Evolutionary conservation across 257 asterid genomes (phyloP), one percentile per base, ranked within the genome.

Genomic region (Verbena officinalis): DNA sequence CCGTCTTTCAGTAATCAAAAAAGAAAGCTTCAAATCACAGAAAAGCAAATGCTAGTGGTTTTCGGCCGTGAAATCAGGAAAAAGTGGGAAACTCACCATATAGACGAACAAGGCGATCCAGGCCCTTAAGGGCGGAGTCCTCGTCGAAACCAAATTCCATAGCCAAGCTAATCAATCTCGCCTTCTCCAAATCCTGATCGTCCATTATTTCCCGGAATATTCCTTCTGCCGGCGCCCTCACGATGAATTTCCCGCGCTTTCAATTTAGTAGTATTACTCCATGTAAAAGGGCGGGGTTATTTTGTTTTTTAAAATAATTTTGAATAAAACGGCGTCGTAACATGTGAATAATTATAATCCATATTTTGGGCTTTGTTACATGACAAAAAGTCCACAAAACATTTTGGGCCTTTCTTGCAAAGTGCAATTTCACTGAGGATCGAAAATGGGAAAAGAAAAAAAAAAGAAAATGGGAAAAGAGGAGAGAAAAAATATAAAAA

Each of bases 101-200:
- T 12, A 90, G 92, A 15, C 83, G 68, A 70, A 86, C 72, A 45
- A 93, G 87, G 56, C 95, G 89, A 70, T 84, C 86, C 74, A 93
- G 77, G 68, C 96, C 80, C 72, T 69, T 76, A 11, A 21, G 70
- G 20, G 95, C 90, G 36, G 95, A 75, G 16, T 77, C 86, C 71
- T 81, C 87, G 13, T 90, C 95, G 64, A 93, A 93, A 30, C 99
- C 97, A 24, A 83, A 81, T 7, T 90, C 97, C 16, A 87, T 73
- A 69, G 99, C 96, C 73, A 90, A 77, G 80, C 95, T 90, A 27
- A 90, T 75, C 73, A 93, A 61, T 70, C 76, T 84, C 53, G 82
- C 75, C 74, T 84, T 90, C 73, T 93, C 97, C 63, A 89, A 65
- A 67, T 86, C 93, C 6, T 67, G 69, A 20, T 68, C 75, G n/a